A percentile compares a stretch with the other conserved stretches of the same genome.
These are phyloP conservation scores for Aspergillus indologenus DNA, from an alignment of 495 filamentous ascomycete species.

Conservation along the genomic window DNA sequence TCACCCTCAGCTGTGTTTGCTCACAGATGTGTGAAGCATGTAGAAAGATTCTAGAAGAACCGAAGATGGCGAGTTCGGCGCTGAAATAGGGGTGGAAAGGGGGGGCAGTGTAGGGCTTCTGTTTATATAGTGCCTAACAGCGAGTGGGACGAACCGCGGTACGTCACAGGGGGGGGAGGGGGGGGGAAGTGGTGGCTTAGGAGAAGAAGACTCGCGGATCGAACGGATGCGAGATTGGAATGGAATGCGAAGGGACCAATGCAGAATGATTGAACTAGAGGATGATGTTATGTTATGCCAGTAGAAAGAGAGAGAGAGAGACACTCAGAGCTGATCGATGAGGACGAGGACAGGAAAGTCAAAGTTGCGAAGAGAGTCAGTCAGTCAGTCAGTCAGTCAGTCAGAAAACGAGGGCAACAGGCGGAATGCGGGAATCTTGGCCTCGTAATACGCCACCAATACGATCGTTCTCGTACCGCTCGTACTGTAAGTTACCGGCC, in stretches of 20 bases:
- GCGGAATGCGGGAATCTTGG: constrained; percentile 21
- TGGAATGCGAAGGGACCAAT: not conserved
- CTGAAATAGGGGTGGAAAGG: not conserved
- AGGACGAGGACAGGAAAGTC: not conserved
- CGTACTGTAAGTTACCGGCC: not conserved
- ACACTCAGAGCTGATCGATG: not conserved
- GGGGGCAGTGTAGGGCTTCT: not conserved
- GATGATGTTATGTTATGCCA: not conserved
- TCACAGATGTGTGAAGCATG: constrained; percentile 5
- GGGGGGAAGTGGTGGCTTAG: not conserved
- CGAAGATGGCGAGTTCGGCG: not conserved
- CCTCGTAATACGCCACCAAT: not conserved
- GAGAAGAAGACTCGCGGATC: not conserved
- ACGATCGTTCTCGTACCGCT: not conserved
- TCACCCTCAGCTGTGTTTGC: constrained; percentile 7
- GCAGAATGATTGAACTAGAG: not conserved
- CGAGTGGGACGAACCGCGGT: constrained; percentile 14
- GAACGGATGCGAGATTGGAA: constrained; percentile 2
- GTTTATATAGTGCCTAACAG: constrained; percentile 5
- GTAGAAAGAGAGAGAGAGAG: not conserved
- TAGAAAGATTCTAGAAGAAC: not conserved
- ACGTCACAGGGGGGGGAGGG: constrained; percentile 9
- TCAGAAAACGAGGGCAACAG: constrained; percentile 19
- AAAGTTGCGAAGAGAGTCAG: too few species aligned
- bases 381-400: too few species aligned